Evolutionary conservation across 257 asterid species (phyloP).

Genomic region (Penstemon davidsonii): DNA sequence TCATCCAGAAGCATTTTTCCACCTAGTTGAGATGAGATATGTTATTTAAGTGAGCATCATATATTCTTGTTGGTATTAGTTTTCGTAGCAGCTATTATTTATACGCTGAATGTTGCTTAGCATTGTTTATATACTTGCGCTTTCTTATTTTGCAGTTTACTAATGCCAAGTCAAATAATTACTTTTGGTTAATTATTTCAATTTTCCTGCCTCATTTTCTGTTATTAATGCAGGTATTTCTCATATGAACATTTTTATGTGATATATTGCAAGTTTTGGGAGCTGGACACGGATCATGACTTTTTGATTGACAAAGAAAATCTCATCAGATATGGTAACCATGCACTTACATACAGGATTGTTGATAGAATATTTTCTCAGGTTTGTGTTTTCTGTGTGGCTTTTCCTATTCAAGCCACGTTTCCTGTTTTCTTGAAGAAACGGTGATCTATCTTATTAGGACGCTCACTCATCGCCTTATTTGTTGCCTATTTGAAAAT

Average conservation of each 20-base stretch:
- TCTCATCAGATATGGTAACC: slow-evolving; percentile 98
- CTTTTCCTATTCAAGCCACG: slow-evolving; percentile 21
- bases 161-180: slow-evolving; percentile 3
- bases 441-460: slow-evolving; percentile 20
- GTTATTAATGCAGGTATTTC: slow-evolving; percentile 75
- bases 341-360: slow-evolving; percentile 97
- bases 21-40: slow-evolving; percentile 16
- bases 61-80: slow-evolving; percentile 12
- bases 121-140: slow-evolving; percentile 4
- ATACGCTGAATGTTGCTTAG: neutral
- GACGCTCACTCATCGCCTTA: slow-evolving; percentile 22
- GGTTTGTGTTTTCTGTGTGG: slow-evolving; percentile 53
- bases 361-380: slow-evolving; percentile 98
- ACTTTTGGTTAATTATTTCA: slow-evolving; percentile 8
- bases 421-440: slow-evolving; percentile 30
- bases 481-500: slow-evolving; percentile 30
- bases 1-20: neutral
- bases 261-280: slow-evolving; percentile 99
- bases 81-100: slow-evolving; percentile 15
- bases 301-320: slow-evolving; percentile 96
- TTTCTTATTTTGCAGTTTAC: slow-evolving; percentile 17
- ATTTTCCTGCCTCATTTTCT: slow-evolving; percentile 23
- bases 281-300: slow-evolving; percentile 98
- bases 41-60: neutral
- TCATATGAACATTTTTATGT: slow-evolving; percentile 98